phyloP scores from a whole-genome alignment of 2,329 filamentous ascomycete genomes.

The Fusarium circinatum region DNA sequence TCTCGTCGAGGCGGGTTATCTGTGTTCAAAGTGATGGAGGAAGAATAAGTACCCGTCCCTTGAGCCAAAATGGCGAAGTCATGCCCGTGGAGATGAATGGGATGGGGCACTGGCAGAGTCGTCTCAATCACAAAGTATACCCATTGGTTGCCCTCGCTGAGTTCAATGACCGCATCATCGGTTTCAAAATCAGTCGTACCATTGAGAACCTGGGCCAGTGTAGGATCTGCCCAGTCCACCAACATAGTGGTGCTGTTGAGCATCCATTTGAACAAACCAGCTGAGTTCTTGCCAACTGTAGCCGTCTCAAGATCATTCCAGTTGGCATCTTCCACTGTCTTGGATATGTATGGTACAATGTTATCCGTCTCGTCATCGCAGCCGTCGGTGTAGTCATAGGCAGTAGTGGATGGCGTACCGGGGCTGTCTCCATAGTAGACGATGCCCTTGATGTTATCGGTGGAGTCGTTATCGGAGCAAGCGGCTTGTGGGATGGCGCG shows the following conservation, averaged over 20 bases:
- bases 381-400: constrained; percentile 19
- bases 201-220: constrained; percentile 4
- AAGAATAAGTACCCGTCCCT: constrained; percentile 26
- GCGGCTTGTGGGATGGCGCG: constrained; percentile 55
- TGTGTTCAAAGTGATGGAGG: constrained; percentile 9
- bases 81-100: constrained; percentile 52
- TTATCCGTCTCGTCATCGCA: constrained; percentile 52
- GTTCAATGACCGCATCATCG: constrained; percentile 41
- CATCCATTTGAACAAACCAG: constrained; percentile 13
- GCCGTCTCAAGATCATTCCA: constrained; percentile 27
- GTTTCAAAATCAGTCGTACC: neutral
- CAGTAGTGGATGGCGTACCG: constrained; percentile 10
- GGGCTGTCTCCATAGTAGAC: constrained; percentile 53
- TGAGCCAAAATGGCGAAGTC: constrained; percentile 47
- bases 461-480: constrained; percentile 54
- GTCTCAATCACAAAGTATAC: constrained; percentile 47
- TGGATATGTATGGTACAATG: constrained; percentile 48
- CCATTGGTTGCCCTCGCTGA: constrained; percentile 42
- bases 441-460: constrained; percentile 60
- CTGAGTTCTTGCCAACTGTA: constrained; percentile 2
- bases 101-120: constrained; percentile 41
- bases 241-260: constrained; percentile 16
- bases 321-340: constrained; percentile 46
- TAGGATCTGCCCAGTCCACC: constrained; percentile 10
- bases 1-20: constrained; percentile 63